Percentiles rank a stretch among this genome's conserved stretches.
Conservation (phyloP, 225 moss, liverwort and hornwort species). For the Takakia lepidozioides region DNA sequence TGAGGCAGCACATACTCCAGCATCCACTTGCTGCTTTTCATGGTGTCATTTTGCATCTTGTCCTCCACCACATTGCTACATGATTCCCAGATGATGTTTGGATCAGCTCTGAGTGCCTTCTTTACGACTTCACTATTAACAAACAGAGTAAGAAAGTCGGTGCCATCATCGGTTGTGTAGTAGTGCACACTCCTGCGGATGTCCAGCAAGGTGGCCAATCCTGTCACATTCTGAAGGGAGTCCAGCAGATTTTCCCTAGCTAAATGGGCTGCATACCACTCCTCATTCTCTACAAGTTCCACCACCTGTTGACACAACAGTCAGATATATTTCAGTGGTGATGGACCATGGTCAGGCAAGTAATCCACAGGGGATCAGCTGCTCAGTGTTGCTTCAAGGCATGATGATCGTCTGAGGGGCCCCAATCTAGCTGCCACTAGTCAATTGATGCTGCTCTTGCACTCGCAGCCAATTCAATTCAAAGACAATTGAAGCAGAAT, state of each 20-base stretch:
- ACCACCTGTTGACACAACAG: conserved; percentile 16
- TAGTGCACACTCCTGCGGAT: conserved; percentile 23
- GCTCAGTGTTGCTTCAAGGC: too few relatives aligned
- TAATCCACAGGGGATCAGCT: too few relatives aligned
- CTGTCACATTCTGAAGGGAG: conserved; percentile 16
- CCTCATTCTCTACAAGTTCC: conserved; percentile 25
- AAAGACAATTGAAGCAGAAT: too few relatives aligned
- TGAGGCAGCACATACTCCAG: conserved; percentile 31
- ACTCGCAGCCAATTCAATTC: too few relatives aligned
- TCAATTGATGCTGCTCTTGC: too few relatives aligned
- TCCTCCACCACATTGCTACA: conserved; percentile 17
- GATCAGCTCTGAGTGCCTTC: conserved; percentile 17
- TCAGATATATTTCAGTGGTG: too few relatives aligned
- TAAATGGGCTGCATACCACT: conserved; percentile 32
- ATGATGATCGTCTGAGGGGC: too few relatives aligned
- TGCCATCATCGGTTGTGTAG: conserved; percentile 18
- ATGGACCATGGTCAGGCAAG: too few relatives aligned
- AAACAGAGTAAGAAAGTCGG: conserved; percentile 23
- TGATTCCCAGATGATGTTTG: conserved; percentile 15
- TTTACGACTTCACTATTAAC: conserved; percentile 26
- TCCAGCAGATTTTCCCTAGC: conserved; percentile 16
- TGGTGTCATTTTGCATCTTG: conserved; percentile 30
- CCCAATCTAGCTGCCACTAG: too few relatives aligned
- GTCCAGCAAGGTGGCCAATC: conserved; percentile 41
- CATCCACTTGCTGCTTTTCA: conserved; percentile 58